A percentile compares a stretch with the other conserved stretches of the same genome.
Evolutionary conservation across 108 stramenopile genomes (phyloP).

Genomic region (Conticribra guillardii): DNA sequence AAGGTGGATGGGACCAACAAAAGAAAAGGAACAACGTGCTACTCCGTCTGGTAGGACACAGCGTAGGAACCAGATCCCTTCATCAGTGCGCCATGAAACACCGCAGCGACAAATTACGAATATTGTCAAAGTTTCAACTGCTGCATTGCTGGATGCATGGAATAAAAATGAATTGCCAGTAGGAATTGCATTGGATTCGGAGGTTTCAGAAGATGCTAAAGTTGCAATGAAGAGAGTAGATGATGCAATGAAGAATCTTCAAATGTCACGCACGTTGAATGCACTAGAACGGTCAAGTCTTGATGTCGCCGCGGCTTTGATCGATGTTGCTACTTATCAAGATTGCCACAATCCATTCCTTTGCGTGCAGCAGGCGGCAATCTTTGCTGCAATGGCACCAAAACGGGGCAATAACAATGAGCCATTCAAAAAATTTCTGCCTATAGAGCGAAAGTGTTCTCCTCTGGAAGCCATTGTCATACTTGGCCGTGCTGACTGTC

Average conservation of each 20-base stretch:
- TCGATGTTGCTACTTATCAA: slow-evolving; percentile 58
- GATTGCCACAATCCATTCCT: slow-evolving; percentile 75
- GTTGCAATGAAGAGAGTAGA: slow-evolving; percentile 36
- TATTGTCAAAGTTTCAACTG: slow-evolving; percentile 38
- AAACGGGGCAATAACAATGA: slow-evolving; percentile 76
- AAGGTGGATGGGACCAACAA: slow-evolving; percentile 41
- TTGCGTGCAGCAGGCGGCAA: slow-evolving; percentile 82
- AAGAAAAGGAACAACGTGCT: slow-evolving; percentile 2
- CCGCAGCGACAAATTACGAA: slow-evolving; percentile 15
- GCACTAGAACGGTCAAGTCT: slow-evolving; percentile 71
- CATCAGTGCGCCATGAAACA: not conserved
- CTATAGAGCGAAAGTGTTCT: slow-evolving; percentile 49
- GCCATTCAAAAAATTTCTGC: slow-evolving; percentile 63
- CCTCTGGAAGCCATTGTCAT: slow-evolving; percentile 74
- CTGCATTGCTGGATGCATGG: slow-evolving; percentile 46
- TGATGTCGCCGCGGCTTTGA: slow-evolving; percentile 62
- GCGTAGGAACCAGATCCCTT: not conserved
- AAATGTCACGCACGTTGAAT: slow-evolving; percentile 62
- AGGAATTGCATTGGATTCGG: not conserved
- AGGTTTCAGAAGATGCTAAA: slow-evolving; percentile 18
- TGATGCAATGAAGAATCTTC: slow-evolving; percentile 66
- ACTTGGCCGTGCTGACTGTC: slow-evolving; percentile 82
- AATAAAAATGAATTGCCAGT: slow-evolving; percentile 28
- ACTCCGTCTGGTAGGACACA: not conserved
- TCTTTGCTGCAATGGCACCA: slow-evolving; percentile 74